A percentile compares a stretch with the other conserved stretches of the same genome.
These are phyloP conservation scores for Alternaria incomplexa DNA, from an alignment of 2,329 filamentous ascomycete genomes.

Conservation along the genomic window DNA sequence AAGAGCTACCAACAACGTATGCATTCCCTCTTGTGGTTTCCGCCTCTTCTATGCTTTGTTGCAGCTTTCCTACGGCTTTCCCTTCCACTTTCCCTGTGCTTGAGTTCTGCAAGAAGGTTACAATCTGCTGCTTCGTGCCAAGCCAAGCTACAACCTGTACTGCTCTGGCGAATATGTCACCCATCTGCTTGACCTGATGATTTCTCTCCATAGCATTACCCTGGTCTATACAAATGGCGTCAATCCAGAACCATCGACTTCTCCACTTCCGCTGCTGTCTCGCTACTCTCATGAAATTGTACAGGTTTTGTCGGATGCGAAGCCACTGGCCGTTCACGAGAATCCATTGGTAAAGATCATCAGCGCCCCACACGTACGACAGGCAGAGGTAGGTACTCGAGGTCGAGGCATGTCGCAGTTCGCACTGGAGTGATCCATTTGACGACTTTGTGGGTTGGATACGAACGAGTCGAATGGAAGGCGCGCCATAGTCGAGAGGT, in stretches of 20 bases:
- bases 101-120: too few relatives aligned
- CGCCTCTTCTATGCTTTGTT: too few relatives aligned
- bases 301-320: background rate
- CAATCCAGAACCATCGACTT: background rate
- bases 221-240: background rate
- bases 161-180: background rate
- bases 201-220: background rate
- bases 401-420: background rate
- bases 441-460: accelerated
- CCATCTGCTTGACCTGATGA: background rate
- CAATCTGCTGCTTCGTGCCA: too few relatives aligned
- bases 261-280: background rate
- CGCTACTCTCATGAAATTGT: background rate
- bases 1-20: too few relatives aligned
- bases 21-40: too few relatives aligned
- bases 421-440: background rate
- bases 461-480: accelerated
- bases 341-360: background rate
- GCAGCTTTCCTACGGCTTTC: too few relatives aligned
- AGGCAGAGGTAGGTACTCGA: background rate
- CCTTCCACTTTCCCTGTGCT: too few relatives aligned
- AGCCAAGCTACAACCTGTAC: background rate
- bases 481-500: background rate
- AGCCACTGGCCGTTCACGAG: background rate
- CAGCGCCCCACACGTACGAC: background rate